Evolutionary conservation across 495 filamentous ascomycete genomes (phyloP).

Genomic region (Penicillium cosmopolitanum): DNA sequence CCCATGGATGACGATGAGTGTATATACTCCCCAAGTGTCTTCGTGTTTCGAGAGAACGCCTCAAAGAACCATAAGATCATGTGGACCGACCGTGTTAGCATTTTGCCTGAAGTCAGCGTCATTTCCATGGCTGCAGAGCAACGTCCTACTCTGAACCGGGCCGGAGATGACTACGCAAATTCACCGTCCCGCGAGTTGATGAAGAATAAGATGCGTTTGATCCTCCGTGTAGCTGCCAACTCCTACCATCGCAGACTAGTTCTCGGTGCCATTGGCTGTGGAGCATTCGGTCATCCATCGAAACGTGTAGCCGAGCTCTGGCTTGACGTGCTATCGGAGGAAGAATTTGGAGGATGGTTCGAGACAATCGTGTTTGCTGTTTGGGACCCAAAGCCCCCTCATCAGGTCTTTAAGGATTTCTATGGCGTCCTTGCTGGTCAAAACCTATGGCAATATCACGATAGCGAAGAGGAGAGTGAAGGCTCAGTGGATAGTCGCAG

Average conservation of each 20-base stretch:
- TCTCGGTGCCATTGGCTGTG: conserved; percentile 70
- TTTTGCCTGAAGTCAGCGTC: conserved; percentile 57
- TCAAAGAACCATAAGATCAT: conserved; percentile 42
- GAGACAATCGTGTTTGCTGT: conserved; percentile 41
- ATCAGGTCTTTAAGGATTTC: not conserved
- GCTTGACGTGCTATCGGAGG: conserved; percentile 57
- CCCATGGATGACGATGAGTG: conserved; percentile 53
- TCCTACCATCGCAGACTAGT: conserved; percentile 58
- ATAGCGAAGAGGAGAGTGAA: not conserved
- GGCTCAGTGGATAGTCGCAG: not conserved
- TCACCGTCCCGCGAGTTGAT: conserved; percentile 51
- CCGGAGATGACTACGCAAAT: conserved; percentile 35
- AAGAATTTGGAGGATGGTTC: conserved; percentile 54
- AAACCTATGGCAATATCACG: not conserved
- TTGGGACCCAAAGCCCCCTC: conserved; percentile 21
- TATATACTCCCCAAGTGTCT: conserved; percentile 63
- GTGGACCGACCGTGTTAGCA: conserved; percentile 27
- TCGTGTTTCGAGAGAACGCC: conserved; percentile 54
- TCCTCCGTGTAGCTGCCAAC: conserved; percentile 56
- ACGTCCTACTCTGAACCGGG: conserved; percentile 41
- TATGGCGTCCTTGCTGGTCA: not conserved
- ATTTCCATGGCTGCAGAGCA: conserved; percentile 58
- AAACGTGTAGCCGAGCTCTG: conserved; percentile 65
- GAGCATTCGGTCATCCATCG: conserved; percentile 63
- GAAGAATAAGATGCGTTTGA: conserved; percentile 60